phyloP scores from a whole-genome alignment of 495 filamentous ascomycete species.

The Haplographium delicatum region DNA sequence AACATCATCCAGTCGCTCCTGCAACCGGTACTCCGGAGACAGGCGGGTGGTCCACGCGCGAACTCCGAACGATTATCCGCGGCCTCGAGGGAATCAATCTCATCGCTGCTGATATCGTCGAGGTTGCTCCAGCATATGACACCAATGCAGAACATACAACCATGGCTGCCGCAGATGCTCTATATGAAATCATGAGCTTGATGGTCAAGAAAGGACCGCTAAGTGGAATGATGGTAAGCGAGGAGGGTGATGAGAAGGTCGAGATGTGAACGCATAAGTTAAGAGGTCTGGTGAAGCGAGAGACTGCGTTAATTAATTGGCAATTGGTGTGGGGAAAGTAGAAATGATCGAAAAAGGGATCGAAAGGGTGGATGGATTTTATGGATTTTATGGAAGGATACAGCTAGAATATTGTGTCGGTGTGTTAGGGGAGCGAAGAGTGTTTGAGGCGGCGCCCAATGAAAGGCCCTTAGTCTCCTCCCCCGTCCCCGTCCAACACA shows the following conservation, averaged over 20 bases:
- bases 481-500: too few relatives aligned
- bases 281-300: not conserved
- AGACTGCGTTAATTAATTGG: not conserved
- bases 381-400: too few relatives aligned
- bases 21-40: slow-evolving; percentile 76
- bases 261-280: slow-evolving; percentile 23
- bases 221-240: slow-evolving; percentile 22
- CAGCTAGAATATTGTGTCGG: too few relatives aligned
- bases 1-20: slow-evolving; percentile 50
- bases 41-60: slow-evolving; percentile 71
- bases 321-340: too few relatives aligned
- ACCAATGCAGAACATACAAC: slow-evolving; percentile 63
- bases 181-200: slow-evolving; percentile 61
- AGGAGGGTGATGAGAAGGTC: slow-evolving; percentile 9
- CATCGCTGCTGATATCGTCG: slow-evolving; percentile 65
- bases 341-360: too few relatives aligned
- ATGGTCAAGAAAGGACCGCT: slow-evolving; percentile 60
- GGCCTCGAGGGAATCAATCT: slow-evolving; percentile 69
- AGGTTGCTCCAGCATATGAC: slow-evolving; percentile 63
- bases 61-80: slow-evolving; percentile 66
- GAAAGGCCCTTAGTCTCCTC: too few relatives aligned
- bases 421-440: too few relatives aligned
- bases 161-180: slow-evolving; percentile 61
- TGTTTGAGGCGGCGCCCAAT: too few relatives aligned
- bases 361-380: too few relatives aligned